A percentile compares a stretch with the other conserved stretches of the same genome.
Evolutionary conservation across 805 yeast species (phyloP).

Genomic region (Suhomyces kilbournensis): DNA sequence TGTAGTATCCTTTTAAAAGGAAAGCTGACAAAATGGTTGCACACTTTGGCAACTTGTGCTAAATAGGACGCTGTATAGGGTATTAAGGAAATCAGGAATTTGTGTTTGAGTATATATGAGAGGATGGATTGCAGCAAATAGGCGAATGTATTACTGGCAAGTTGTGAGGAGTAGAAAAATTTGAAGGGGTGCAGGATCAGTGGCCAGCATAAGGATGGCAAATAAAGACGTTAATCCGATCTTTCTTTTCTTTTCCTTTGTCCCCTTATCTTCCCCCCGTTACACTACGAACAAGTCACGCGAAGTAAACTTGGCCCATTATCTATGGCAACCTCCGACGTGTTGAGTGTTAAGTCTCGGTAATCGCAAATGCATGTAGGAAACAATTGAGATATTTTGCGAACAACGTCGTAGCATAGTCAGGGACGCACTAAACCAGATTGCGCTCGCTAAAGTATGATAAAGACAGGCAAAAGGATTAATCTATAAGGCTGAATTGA

Average conservation of each 20-base stretch:
- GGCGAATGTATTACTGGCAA: not conserved
- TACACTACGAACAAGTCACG: not conserved
- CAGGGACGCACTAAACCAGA: not conserved
- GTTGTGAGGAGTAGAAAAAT: not conserved
- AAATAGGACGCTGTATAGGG: too few relatives aligned
- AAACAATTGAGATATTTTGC: not conserved
- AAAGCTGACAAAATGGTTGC: too few relatives aligned
- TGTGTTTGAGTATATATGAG: too few relatives aligned
- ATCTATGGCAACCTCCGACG: not conserved
- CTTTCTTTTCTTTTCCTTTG: not conserved
- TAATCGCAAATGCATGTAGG: not conserved
- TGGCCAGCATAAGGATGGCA: too few relatives aligned
- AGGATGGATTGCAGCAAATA: too few relatives aligned
- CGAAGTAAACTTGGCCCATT: not conserved
- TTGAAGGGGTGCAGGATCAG: not conserved
- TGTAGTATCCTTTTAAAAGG: too few relatives aligned
- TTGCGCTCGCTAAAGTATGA: not conserved
- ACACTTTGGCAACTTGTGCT: too few relatives aligned
- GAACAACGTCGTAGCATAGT: not conserved
- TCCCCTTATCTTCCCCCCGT: not conserved
- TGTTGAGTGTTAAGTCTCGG: not conserved
- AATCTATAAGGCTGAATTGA: too few relatives aligned
- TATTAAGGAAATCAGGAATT: too few relatives aligned
- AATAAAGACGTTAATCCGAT: not conserved
- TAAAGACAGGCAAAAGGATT: not conserved